A percentile compares a stretch with the other conserved stretches of the same genome.
These are phyloP conservation scores for Persicaria tinctoria DNA, from an alignment of 148 eudicot genomes.

Conservation along the genomic window DNA sequence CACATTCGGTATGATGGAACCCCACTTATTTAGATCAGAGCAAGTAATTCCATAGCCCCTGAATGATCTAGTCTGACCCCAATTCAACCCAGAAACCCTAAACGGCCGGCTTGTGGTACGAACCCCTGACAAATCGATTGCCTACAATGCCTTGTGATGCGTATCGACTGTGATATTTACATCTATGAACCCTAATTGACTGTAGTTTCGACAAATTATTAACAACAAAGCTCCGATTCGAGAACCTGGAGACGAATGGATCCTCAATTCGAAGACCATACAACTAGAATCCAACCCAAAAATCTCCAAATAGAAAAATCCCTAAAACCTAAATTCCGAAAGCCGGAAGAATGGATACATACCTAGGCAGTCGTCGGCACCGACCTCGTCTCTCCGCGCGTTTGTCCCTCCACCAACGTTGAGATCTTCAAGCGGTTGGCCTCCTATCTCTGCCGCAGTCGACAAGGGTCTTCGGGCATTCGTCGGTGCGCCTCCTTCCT, in stretches of 20 bases:
- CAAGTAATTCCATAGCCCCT: slow-evolving; percentile 19
- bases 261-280: too few relatives aligned
- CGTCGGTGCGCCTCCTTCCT: too few relatives aligned
- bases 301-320: too few relatives aligned
- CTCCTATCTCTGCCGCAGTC: too few relatives aligned
- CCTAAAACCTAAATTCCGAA: too few relatives aligned
- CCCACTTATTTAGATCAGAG: slow-evolving; percentile 21
- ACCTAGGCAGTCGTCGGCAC: too few relatives aligned
- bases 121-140: slow-evolving; percentile 26
- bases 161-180: slow-evolving; percentile 19
- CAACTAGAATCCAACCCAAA: too few relatives aligned
- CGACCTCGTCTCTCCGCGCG: too few relatives aligned
- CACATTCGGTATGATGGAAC: slow-evolving; percentile 31
- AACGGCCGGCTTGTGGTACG: slow-evolving; percentile 46
- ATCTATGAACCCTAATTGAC: slow-evolving; percentile 16
- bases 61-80: slow-evolving; percentile 33
- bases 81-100: slow-evolving; percentile 44
- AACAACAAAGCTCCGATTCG: slow-evolving; percentile 17
- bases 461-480: too few relatives aligned
- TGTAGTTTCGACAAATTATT: slow-evolving; percentile 37
- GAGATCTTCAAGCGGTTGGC: too few relatives aligned
- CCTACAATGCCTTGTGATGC: slow-evolving; percentile 24
- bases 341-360: too few relatives aligned
- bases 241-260: slow-evolving; percentile 32
- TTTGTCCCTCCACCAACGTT: too few relatives aligned